Evolutionary conservation across 306 rosid genomes (phyloP), one percentile per base, ranked within the genome.

Genomic region (Morella rubra): DNA sequence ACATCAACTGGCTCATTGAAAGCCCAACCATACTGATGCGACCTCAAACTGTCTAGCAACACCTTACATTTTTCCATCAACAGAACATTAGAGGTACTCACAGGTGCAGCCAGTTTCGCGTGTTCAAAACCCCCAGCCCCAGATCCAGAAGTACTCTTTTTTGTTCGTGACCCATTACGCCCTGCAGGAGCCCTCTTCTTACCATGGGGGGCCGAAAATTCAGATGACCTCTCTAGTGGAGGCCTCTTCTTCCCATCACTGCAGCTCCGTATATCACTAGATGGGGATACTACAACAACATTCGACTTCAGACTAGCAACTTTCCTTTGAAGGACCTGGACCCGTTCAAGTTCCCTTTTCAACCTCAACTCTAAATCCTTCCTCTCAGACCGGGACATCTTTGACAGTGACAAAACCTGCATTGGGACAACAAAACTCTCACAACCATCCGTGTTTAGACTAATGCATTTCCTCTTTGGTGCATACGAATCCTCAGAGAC

Each of bases 1-100:
- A 82, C 85, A 67, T 94, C 97, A 42, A 94, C 98, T 0, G 97
- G 98, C 15, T 71, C 40, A 52, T 89, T 89, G 32, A 94, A 91
- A 74, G 83, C 93, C 98, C 98, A 94, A 59, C 83, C 86, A 79
- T 20, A 89, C 51, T 71, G 80, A 82, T 88, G 93, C 3, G 77
- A 5, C 90, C 87, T 88, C 87, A 92, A 53, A 42, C 86, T 88
- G 37, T 47, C 72, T 16, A 92, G 89, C 83, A 90, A 65, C 13
- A 45, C n/a, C 71, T 90, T 93, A 46, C 96, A 95, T 12, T 82
- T 82, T 65, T 92, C 90, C 90, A 90, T 69, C 86, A 86, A 49
- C 56, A 85, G 40, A 41, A 85, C 85, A 80, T 70, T 80, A 52
- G 98, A 84, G 32, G 86, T 65, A 50, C 71, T 62, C 55, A 78